Conservation (phyloP, 768 basidiomycete species). For the Tremella fuciformis region DNA sequence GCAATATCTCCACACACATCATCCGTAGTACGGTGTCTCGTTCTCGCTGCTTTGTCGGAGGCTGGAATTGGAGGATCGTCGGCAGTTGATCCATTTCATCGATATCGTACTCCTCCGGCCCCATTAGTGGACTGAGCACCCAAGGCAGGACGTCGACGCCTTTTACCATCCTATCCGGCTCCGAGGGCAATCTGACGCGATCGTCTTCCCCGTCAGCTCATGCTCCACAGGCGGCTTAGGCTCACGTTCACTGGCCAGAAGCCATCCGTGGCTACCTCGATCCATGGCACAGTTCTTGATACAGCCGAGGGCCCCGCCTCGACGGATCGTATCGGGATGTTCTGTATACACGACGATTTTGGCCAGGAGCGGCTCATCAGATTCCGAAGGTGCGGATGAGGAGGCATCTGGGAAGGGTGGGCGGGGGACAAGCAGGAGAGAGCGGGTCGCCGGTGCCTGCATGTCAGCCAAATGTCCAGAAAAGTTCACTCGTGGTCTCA, state of each 20-base stretch:
- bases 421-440: conserved; percentile 71
- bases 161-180: conserved; percentile 53
- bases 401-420: conserved; percentile 57
- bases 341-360: conserved; percentile 85
- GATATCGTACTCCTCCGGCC: conserved; percentile 89
- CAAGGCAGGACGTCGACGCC: conserved; percentile 82
- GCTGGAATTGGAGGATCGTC: conserved; percentile 78
- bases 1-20: conserved; percentile 81
- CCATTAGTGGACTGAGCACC: conserved; percentile 84
- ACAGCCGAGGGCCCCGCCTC: conserved; percentile 79
- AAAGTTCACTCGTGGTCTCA: conserved; percentile 43
- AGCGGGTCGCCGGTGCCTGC: conserved; percentile 72
- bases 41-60: conserved; percentile 78
- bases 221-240: conserved; percentile 64
- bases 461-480: neutral
- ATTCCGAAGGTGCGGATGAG: conserved; percentile 32
- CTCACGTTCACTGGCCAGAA: conserved; percentile 50
- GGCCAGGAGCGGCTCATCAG: conserved; percentile 73
- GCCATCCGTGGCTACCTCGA: conserved; percentile 45
- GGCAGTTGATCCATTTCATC: conserved; percentile 89
- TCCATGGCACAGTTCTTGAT: conserved; percentile 62
- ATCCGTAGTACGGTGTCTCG: conserved; percentile 70
- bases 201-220: conserved; percentile 56
- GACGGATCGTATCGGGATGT: conserved; percentile 77
- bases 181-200: conserved; percentile 60